phyloP scores from a whole-genome alignment of 805 yeast genomes.

The Ogataea nakhonphanomensis region DNA sequence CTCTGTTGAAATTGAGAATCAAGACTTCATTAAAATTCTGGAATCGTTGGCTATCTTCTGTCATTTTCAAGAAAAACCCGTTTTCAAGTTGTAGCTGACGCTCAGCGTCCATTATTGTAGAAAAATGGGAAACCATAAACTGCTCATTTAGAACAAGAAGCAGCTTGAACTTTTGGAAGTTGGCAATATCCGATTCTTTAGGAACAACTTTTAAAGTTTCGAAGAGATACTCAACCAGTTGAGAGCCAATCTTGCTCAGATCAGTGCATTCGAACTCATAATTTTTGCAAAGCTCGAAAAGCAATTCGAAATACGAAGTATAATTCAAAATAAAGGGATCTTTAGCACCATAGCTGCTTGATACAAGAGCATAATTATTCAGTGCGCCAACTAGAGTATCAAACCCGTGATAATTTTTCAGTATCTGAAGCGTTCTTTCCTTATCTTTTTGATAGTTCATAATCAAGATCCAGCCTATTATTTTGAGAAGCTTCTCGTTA shows the following conservation, averaged over 20 bases:
- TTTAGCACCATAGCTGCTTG: conserved; percentile 37
- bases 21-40: conserved; percentile 64
- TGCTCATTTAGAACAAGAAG: conserved; percentile 82
- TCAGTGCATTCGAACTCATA: conserved; percentile 43
- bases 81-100: conserved; percentile 29
- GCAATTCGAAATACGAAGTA: conserved; percentile 42
- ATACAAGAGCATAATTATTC: conserved; percentile 25
- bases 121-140: conserved; percentile 61
- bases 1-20: conserved; percentile 75
- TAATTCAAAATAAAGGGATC: conserved; percentile 27
- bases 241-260: conserved; percentile 38
- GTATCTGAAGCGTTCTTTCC: conserved; percentile 37
- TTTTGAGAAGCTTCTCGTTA: conserved; percentile 31
- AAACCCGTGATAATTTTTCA: conserved; percentile 54
- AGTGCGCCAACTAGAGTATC: conserved; percentile 34
- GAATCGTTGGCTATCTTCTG: conserved; percentile 40
- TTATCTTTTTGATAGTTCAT: conserved; percentile 22
- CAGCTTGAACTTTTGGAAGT: conserved; percentile 66
- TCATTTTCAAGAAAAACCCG: conserved; percentile 55
- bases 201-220: conserved; percentile 39
- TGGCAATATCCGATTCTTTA: conserved; percentile 52
- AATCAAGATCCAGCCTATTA: conserved; percentile 33
- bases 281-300: conserved; percentile 53
- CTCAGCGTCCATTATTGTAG: conserved; percentile 17
- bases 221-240: conserved; percentile 48